Conservation (phyloP, 176 grass and related monocot species). For the Triticum monococcum region DNA sequence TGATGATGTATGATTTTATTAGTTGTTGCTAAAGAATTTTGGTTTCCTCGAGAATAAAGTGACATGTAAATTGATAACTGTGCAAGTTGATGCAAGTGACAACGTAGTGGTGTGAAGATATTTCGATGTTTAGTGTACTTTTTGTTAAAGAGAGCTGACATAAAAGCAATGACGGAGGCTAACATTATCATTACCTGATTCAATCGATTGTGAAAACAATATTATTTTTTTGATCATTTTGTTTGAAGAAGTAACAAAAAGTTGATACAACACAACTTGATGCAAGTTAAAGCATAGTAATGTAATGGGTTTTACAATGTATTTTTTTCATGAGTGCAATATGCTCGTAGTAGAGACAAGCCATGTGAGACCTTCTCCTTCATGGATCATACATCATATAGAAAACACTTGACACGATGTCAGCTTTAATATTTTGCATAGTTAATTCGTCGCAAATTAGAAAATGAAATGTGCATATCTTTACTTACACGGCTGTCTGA, state of each 20-base stretch:
- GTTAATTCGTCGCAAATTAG: background rate
- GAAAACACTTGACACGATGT: background rate
- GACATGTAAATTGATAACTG: background rate
- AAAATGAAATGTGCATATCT: background rate
- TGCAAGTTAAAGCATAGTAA: background rate
- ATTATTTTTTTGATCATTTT: background rate
- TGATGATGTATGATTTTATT: accelerated
- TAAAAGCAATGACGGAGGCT: background rate
- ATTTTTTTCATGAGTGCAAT: background rate
- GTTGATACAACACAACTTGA: background rate
- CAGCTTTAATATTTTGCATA: background rate
- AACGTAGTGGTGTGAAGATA: accelerated
- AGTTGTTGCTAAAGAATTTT: background rate
- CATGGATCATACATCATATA: background rate
- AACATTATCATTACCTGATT: too few relatives aligned
- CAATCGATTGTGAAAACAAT: too few relatives aligned
- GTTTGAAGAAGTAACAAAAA: background rate
- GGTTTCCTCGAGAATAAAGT: background rate
- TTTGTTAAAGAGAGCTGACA: too few relatives aligned
- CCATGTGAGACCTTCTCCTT: background rate
- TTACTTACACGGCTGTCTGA: background rate
- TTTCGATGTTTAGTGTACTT: background rate
- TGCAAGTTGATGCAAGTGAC: background rate
- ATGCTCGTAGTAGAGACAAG: background rate
- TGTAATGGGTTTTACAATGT: background rate